Percentiles rank a stretch among this genome's conserved stretches.
Conservation (phyloP, 1,284 basidiomycete genomes). For the Irpex rosettiformis region DNA sequence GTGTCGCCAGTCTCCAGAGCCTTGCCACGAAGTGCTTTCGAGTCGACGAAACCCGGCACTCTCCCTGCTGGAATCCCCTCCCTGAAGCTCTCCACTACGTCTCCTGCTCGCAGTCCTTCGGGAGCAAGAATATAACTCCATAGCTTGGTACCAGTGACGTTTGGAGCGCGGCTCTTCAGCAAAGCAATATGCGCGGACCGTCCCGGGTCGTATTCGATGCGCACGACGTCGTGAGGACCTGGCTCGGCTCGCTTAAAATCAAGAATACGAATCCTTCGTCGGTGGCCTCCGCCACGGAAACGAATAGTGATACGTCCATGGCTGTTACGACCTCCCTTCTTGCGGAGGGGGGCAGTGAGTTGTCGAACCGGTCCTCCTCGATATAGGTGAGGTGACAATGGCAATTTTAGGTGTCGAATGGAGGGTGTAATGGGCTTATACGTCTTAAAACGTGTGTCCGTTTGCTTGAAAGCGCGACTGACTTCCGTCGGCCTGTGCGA, state of each 20-base stretch:
- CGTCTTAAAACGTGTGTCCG: slow-evolving; percentile 73
- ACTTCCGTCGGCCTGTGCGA: slow-evolving; percentile 27
- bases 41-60: slow-evolving; percentile 59
- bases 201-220: slow-evolving; percentile 97
- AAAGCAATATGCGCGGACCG: slow-evolving; percentile 94
- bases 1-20: slow-evolving; percentile 36
- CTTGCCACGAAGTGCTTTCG: slow-evolving; percentile 43
- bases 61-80: slow-evolving; percentile 76
- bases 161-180: slow-evolving; percentile 57
- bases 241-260: slow-evolving; percentile 81
- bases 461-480: slow-evolving; percentile 35
- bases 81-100: slow-evolving; percentile 87
- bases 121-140: slow-evolving; percentile 92
- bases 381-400: slow-evolving; percentile 81
- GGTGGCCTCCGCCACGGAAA: slow-evolving; percentile 89
- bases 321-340: slow-evolving; percentile 84
- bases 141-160: slow-evolving; percentile 42
- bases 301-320: slow-evolving; percentile 88
- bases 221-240: slow-evolving; percentile 85
- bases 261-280: slow-evolving; percentile 79
- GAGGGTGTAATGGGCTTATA: slow-evolving; percentile 88
- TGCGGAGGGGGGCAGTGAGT: slow-evolving; percentile 81
- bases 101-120: slow-evolving; percentile 86
- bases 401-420: slow-evolving; percentile 84
- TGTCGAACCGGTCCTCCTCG: slow-evolving; percentile 79